Base-by-base conservation (phyloP, 2,329 filamentous ascomycete species). In the Chaetomiaceae sp. region DNA sequence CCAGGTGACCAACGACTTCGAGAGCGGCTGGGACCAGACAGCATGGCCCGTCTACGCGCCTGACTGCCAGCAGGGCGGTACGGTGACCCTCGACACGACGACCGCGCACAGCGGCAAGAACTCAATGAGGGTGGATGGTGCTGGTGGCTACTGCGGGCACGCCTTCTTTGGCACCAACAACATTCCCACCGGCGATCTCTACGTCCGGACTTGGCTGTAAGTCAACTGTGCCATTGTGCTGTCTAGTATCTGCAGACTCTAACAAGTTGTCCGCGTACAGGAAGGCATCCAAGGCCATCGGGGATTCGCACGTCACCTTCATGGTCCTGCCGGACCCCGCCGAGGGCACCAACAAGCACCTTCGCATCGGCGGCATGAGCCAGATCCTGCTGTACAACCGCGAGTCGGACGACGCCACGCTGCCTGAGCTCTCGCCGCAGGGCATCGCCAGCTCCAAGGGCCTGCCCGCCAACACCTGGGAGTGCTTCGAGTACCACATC, bases 361-460 rank as follows among this genome's bases (percentile, higher is more conserved):
- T 83, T 27, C 78, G 80, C 50, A 81, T 83, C 53, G 79, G 79
- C 38, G 79, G 79, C 5, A 79, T 82, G 65, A 75, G 67, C 67
- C 72, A 75, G 56, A 82, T 83, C 61, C 65, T 83, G 30, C 82
- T 83, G 79, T 83, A 77, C 71, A 83, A 83, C 71, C 78, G 78
- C 63, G 79, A 83, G 60, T 73, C 73, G 14, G 79, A 83, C 63
- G 79, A 83, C 54, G 79, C 79, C 0, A 83, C 80, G 1, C 74
- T 83, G 0, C 80, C 79, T 0, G 77, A 82, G 50, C 74, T 83
- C 17, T 81, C 77, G 0, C 79, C 80, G 0, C 69, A 80, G 21
- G 79, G 80, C 12, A 79, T 82, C 45, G 77, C 77, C 0, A 63
- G 77, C 0, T 82, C 78, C 3, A 67, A 64, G 2, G 67, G 73